These are phyloP conservation scores for Crithidia acanthocephali DNA, from an alignment of 208 protist species.

Conservation along the genomic window DNA sequence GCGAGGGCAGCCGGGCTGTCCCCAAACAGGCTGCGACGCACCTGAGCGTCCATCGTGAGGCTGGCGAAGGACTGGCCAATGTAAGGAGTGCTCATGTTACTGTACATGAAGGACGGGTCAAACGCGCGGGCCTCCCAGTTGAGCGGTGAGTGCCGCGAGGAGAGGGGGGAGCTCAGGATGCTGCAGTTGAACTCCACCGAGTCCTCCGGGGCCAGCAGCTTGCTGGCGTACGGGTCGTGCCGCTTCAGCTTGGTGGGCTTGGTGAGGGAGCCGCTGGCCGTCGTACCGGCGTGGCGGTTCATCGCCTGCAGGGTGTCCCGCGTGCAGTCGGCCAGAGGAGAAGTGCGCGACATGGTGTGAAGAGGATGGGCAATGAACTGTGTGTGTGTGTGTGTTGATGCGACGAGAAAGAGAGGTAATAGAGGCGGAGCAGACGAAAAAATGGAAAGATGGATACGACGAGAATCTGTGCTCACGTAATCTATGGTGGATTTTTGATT, in stretches of 20 bases:
- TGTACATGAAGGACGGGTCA: conserved; percentile 30
- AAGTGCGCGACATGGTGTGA: conserved; percentile 12
- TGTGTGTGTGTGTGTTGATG: neutral
- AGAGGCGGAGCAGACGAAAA: too few species aligned
- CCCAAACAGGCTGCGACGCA: conserved; percentile 23
- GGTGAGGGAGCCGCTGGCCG: conserved; percentile 11
- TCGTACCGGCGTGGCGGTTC: conserved; percentile 40
- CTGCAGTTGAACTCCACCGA: conserved; percentile 34
- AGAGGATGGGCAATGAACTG: neutral
- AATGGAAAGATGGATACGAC: too few species aligned
- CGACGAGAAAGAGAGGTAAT: neutral
- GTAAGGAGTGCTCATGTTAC: conserved; percentile 26
- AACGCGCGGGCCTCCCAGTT: conserved; percentile 36
- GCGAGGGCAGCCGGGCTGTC: conserved; percentile 18
- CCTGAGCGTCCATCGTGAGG: conserved; percentile 14
- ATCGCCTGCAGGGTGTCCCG: conserved; percentile 57
- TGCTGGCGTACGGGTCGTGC: conserved; percentile 69
- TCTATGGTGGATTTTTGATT: too few species aligned
- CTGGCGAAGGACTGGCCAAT: conserved; percentile 22
- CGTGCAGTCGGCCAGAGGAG: conserved; percentile 70
- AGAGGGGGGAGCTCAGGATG: conserved; percentile 29
- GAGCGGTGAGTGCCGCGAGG: conserved; percentile 21
- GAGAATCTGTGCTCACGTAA: too few species aligned
- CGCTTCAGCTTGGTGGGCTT: conserved; percentile 27
- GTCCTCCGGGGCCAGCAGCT: conserved; percentile 52